phyloP scores from a whole-genome alignment of 192 early-diverging fungal species.

The Linnemannia elongata region DNA sequence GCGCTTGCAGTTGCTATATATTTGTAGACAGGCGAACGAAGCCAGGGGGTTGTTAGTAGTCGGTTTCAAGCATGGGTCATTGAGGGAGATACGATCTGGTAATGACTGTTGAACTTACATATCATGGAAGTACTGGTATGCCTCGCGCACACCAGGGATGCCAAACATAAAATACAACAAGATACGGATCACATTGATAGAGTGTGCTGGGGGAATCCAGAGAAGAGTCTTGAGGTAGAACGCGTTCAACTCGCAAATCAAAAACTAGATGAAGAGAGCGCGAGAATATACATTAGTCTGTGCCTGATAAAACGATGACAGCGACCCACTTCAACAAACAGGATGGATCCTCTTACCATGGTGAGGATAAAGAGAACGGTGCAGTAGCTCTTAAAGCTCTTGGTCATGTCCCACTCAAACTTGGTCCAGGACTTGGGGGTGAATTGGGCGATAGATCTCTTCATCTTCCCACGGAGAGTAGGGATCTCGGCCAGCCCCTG shows the following conservation, averaged over 20 bases:
- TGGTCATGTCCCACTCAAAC: conserved; percentile 92
- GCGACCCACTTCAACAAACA: not conserved
- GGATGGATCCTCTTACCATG: conserved; percentile 63
- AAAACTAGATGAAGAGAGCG: conserved; percentile 59
- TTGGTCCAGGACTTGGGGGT: conserved; percentile 95
- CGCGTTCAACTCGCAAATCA: conserved; percentile 89
- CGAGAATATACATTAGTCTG: not conserved
- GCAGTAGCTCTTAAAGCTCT: conserved; percentile 88
- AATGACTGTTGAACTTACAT: conserved; percentile 15
- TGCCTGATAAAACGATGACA: not conserved
- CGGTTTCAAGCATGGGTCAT: not conserved
- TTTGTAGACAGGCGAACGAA: not conserved
- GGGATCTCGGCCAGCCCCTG: conserved; percentile 89
- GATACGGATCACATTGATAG: conserved; percentile 82
- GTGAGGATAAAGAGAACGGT: conserved; percentile 81
- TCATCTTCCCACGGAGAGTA: conserved; percentile 87
- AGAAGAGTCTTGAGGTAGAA: conserved; percentile 96
- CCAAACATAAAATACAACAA: conserved; percentile 88
- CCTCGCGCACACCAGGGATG: conserved; percentile 88
- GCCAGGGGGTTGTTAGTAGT: not conserved
- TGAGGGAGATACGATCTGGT: not conserved
- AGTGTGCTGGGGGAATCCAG: conserved; percentile 92
- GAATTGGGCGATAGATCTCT: conserved; percentile 91
- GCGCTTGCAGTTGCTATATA: conserved; percentile 80
- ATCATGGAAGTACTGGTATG: conserved; percentile 89